Conservation (phyloP, 148 eudicot species). For the Rhododendron ferrugineum region DNA sequence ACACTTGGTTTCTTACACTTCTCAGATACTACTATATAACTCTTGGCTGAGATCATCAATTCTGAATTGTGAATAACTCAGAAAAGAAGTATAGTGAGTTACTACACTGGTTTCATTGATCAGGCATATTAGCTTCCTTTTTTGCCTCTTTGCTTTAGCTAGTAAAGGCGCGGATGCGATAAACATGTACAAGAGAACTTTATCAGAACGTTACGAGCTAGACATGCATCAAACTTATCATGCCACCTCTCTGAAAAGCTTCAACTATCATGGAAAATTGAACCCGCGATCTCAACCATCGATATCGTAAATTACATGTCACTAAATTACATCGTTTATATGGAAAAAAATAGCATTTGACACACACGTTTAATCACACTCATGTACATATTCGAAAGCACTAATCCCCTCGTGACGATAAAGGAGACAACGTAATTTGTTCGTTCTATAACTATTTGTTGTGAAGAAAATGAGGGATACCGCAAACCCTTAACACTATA, state of each 20-base stretch:
- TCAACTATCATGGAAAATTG: not conserved
- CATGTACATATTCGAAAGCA: not conserved
- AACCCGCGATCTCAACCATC: not conserved
- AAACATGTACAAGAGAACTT: not conserved
- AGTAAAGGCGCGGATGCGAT: not conserved
- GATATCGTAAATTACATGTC: not conserved
- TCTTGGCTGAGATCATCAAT: not conserved
- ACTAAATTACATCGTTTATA: not conserved
- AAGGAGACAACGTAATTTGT: not conserved
- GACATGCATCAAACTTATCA: not conserved
- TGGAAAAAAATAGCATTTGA: not conserved
- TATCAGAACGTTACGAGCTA: not conserved
- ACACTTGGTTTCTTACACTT: too few species aligned
- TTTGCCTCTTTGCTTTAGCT: not conserved
- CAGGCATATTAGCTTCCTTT: not conserved
- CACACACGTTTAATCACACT: not conserved
- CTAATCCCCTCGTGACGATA: not conserved
- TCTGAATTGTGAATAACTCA: not conserved
- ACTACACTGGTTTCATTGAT: not conserved
- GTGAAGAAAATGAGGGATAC: not conserved
- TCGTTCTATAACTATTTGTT: not conserved
- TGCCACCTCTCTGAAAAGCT: not conserved
- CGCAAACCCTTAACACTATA: not conserved
- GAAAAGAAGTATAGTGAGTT: not conserved
- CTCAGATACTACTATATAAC: not conserved